A percentile compares a stretch with the other conserved stretches of the same genome.
Conservation (phyloP, 306 rosid species). For the Acacia acuminata region DNA sequence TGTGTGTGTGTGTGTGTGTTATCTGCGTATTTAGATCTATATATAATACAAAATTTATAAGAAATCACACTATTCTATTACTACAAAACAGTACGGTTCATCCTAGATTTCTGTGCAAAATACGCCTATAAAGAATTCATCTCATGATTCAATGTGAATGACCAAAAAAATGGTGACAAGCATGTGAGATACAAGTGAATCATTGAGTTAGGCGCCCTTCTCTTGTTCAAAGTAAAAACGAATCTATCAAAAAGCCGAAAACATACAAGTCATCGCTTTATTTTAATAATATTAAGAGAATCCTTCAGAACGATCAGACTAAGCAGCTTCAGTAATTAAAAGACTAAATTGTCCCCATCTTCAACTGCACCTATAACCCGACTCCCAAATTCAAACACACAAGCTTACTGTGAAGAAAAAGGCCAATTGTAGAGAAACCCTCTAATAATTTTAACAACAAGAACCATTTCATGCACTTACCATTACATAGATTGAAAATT, state of each 20-base stretch:
- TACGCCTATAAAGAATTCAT: neutral
- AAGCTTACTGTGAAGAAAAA: neutral
- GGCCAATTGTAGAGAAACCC: neutral
- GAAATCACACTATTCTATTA: neutral
- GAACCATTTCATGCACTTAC: neutral
- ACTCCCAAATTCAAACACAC: conserved; percentile 14
- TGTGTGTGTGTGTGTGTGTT: too few species aligned
- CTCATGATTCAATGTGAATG: neutral
- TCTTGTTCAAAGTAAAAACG: conserved; percentile 24
- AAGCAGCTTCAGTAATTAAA: conserved; percentile 6
- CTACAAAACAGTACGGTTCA: neutral
- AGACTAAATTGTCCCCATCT: conserved; percentile 32
- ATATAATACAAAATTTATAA: too few species aligned
- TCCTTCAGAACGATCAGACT: neutral
- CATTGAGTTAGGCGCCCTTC: conserved; percentile 30
- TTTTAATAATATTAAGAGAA: conserved; percentile 12
- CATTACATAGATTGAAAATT: neutral
- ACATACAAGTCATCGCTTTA: conserved; percentile 14
- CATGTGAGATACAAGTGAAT: conserved; percentile 28
- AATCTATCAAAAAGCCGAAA: conserved; percentile 22
- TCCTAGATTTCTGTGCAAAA: neutral
- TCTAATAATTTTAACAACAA: neutral
- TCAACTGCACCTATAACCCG: neutral
- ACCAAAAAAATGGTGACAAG: conserved; percentile 17
- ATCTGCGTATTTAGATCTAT: neutral